phyloP scores from a whole-genome alignment of 1,139 yeast species.

The Williopsis jadinii region DNA sequence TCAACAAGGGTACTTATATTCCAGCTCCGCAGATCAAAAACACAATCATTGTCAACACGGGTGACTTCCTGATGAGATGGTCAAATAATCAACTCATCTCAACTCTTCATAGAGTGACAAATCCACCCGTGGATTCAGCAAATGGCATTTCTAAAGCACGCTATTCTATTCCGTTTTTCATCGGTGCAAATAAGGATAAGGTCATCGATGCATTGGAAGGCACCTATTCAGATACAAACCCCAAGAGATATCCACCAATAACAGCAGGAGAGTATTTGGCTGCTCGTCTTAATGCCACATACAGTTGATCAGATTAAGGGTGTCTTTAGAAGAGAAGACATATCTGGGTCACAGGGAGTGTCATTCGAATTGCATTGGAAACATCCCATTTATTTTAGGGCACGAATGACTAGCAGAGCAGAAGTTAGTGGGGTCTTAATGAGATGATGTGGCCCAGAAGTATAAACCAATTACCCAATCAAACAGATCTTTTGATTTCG shows the following conservation, averaged over 20 bases:
- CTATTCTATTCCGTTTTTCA: slow-evolving; percentile 21
- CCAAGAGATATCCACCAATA: slow-evolving; percentile 26
- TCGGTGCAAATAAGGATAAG: slow-evolving; percentile 14
- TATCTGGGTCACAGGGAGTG: too few relatives aligned
- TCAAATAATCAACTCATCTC: slow-evolving; percentile 17
- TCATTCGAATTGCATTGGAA: too few relatives aligned
- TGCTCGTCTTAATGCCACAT: neutral
- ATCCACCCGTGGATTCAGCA: slow-evolving; percentile 13
- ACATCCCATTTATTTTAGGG: too few relatives aligned
- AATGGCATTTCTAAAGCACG: slow-evolving; percentile 15
- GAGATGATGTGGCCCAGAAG: too few relatives aligned
- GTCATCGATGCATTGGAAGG: slow-evolving; percentile 19
- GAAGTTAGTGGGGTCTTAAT: too few relatives aligned
- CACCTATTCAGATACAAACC: slow-evolving; percentile 21
- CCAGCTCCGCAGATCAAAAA: slow-evolving; percentile 15
- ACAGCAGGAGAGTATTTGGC: slow-evolving; percentile 12
- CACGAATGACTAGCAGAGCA: too few relatives aligned
- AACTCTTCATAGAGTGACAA: slow-evolving; percentile 20
- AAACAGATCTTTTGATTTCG: too few relatives aligned
- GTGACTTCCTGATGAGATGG: slow-evolving; percentile 20
- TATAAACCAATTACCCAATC: too few relatives aligned
- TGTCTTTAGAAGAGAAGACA: too few relatives aligned
- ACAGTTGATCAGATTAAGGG: neutral
- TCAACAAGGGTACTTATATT: slow-evolving; percentile 11
- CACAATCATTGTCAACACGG: slow-evolving; percentile 17